Evolutionary conservation across 2,329 filamentous ascomycete genomes (phyloP), one percentile per base, ranked within the genome.

Genomic region (Penicillium sp.): DNA sequence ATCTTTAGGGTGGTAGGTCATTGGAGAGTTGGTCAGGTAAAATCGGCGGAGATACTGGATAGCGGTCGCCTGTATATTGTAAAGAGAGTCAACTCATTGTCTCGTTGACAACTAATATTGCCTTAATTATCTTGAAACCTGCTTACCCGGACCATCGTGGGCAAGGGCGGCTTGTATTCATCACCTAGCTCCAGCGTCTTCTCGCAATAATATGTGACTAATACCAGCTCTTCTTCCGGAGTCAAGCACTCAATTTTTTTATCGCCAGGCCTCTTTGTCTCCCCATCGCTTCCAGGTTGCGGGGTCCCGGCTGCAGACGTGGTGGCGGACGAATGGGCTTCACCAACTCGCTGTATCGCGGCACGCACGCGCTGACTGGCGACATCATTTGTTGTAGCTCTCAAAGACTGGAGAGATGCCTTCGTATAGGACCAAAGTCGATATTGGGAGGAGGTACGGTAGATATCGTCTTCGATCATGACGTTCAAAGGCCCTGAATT

Each of bases 1-100:
- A 58, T 90, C 86, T 57, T 89, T 88, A 0, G 92, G 93, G 57
- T 93, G 89, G 70, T 99, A 97, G 28, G 92, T 96, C 89, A 97
- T 96, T 66, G 92, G 85, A 38, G 89, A 95, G 74, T 97, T 96
- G 66, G 89, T 93, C 34, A 96, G 82, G 76, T 97, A 99, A 80
- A 99, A 97, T 52, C 94, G 88, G 51, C 90, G 88, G 54, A 99
- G 82, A 70, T 95, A 96, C 67, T 95, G 85, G 56, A 93, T 88
- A 3, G 90, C 90, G 6, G 92, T 96, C 24, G 88, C 85, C 81
- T 85, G 47, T 52, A 33, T 29, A 18, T 46, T 6, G 42, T 8
- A 34, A 26, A 13, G 31, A 42, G 21, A 7, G 39, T 57, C 18
- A 56, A 47, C 6, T 39, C 16, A 24, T 26, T 16, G 10, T 21